Conservation (phyloP, 164 flowering plant species). For the Piper longum region DNA sequence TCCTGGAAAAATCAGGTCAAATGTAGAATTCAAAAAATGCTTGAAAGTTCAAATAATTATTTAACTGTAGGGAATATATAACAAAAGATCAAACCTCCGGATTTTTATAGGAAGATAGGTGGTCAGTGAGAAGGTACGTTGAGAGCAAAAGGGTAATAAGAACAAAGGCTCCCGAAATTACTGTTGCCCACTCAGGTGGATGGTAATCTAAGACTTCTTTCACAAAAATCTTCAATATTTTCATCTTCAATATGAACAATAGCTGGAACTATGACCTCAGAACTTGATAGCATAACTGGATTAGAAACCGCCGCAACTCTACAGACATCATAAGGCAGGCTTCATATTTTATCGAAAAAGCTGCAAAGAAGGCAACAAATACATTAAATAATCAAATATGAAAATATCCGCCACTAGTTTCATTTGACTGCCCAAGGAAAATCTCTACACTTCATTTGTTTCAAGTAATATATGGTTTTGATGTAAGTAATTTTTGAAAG, state of each 20-base stretch:
- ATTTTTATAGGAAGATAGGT: constrained; percentile 62
- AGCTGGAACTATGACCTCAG: constrained; percentile 6
- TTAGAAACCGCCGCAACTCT: background rate
- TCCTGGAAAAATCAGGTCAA: constrained; percentile 36
- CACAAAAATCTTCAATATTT: constrained; percentile 13
- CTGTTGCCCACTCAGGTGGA: constrained; percentile 48
- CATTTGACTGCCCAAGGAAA: too few relatives aligned
- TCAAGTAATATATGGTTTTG: too few relatives aligned
- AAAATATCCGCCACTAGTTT: too few relatives aligned
- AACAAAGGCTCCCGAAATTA: constrained; percentile 36
- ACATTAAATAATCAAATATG: too few relatives aligned
- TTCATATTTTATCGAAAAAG: too few relatives aligned
- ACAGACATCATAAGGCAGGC: too few relatives aligned
- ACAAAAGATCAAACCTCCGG: constrained; percentile 42
- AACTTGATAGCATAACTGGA: constrained; percentile 19
- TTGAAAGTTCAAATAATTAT: background rate
- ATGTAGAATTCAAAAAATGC: constrained; percentile 1
- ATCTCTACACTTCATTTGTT: too few relatives aligned
- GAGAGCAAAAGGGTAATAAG: constrained; percentile 44
- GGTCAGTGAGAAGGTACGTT: constrained; percentile 53
- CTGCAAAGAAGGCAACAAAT: too few relatives aligned
- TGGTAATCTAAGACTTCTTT: constrained; percentile 12
- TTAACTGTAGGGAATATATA: background rate
- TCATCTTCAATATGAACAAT: constrained; percentile 20
- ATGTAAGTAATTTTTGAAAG: too few relatives aligned